Conservation (phyloP, 2,329 filamentous ascomycete genomes). For the Orbilia javanica region DNA sequence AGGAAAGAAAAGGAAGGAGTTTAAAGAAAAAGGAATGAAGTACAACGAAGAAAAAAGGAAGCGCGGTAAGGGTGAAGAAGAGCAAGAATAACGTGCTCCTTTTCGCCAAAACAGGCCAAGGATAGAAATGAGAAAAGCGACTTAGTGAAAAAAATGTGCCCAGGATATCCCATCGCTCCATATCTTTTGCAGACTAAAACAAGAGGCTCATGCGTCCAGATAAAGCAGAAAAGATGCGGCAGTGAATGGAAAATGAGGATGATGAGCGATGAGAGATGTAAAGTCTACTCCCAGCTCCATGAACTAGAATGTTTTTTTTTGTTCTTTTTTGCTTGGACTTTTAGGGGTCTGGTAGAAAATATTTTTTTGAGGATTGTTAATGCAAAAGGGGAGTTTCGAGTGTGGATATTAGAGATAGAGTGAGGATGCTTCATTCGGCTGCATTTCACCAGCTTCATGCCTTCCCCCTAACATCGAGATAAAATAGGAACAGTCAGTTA, state of each 20-base stretch:
- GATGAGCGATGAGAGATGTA: neutral
- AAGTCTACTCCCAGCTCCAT: neutral
- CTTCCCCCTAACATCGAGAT: neutral
- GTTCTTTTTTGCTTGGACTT: too few relatives aligned
- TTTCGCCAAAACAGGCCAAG: conserved; percentile 27
- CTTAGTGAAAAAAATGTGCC: conserved; percentile 43
- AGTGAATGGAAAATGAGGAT: conserved; percentile 33
- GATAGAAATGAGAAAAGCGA: conserved; percentile 14
- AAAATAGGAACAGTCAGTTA: neutral
- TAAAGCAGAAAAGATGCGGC: conserved; percentile 57
- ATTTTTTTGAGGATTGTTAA: conserved; percentile 10
- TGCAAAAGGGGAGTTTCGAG: conserved; percentile 34
- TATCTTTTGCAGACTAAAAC: conserved; percentile 57
- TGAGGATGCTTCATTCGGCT: conserved; percentile 19
- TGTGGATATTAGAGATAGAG: conserved; percentile 45
- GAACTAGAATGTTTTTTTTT: conserved; percentile 34
- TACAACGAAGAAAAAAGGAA: conserved; percentile 24
- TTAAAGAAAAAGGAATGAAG: conserved; percentile 2
- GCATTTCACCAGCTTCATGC: neutral
- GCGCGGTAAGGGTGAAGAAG: conserved; percentile 7
- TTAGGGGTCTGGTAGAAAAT: conserved; percentile 15
- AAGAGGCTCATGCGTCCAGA: conserved; percentile 53
- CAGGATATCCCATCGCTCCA: conserved; percentile 59
- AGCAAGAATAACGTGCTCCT: conserved; percentile 18
- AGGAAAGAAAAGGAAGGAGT: conserved; percentile 3